Evolutionary conservation across 2,329 filamentous ascomycete species (phyloP).

Genomic region (Albifimbria verrucaria): DNA sequence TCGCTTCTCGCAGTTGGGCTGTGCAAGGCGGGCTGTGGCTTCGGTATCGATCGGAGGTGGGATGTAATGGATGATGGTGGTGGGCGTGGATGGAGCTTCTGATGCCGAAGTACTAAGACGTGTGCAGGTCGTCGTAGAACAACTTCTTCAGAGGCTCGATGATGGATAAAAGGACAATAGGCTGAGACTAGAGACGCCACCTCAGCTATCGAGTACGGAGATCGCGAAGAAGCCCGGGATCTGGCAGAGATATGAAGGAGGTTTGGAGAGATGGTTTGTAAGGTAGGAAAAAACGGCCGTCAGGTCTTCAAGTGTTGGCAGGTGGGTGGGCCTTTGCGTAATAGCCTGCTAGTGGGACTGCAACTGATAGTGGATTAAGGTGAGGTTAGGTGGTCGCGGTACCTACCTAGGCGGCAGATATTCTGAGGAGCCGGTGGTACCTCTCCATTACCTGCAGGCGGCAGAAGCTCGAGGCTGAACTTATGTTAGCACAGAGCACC

Average conservation of each 20-base stretch:
- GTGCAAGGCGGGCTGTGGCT: neutral
- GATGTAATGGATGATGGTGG: no score
- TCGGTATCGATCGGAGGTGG: neutral
- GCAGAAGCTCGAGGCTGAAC: no score
- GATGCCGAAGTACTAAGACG: slow-evolving; percentile 27
- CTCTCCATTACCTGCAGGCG: no score
- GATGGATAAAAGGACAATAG: no score
- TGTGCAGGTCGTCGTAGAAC: slow-evolving; percentile 39
- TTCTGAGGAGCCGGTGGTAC: no score
- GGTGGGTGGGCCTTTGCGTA: slow-evolving; percentile 38
- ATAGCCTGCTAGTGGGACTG: slow-evolving; percentile 17
- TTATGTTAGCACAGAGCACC: no score
- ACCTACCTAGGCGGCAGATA: no score
- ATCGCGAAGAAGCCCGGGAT: slow-evolving; percentile 10
- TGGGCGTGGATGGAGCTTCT: slow-evolving; percentile 18
- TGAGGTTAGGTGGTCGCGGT: no score
- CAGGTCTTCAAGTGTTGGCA: slow-evolving; percentile 33
- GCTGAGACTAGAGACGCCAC: no score
- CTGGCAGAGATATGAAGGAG: slow-evolving; percentile 17
- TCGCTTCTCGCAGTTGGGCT: no score
- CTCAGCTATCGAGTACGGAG: slow-evolving; percentile 12
- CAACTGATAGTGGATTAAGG: slow-evolving; percentile 2
- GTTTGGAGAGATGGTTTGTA: slow-evolving; percentile 22
- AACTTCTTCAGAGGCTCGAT: slow-evolving; percentile 27
- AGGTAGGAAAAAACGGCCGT: slow-evolving; percentile 27